Base-by-base conservation (phyloP, 768 basidiomycete genomes). In the Suillus ampliporus region DNA sequence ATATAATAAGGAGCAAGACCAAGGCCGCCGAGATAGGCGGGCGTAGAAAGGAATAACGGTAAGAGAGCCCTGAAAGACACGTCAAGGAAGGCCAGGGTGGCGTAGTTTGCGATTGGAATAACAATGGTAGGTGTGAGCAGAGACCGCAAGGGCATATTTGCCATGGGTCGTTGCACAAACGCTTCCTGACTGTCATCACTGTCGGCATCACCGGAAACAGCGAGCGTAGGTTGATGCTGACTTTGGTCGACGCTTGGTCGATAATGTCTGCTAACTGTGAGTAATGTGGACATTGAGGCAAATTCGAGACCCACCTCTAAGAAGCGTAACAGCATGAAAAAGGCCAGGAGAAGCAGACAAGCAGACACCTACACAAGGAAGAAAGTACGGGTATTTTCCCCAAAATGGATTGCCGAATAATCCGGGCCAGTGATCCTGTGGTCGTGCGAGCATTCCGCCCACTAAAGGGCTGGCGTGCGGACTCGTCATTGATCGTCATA, bases 401-500 rank as follows among this genome's bases (percentile, higher is more conserved):
- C 79, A 79, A 62, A 80, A 80, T 53, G 64, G 67, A 46, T 75
- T 77, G 31, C 72, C 66, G 67, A 89, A 88, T 3, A 81, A 52
- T 6, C 62, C 21, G 1, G 86, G 86, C 70, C 84, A 88, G 28
- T 72, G 82, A 37, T 88, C 84, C 43, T 82, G 82, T 31, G 88
- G 88, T 63, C 78, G 80, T 57, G 80, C 78, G 46, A 89, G 78
- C n/a, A 77, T 77, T 9, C 88, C 88, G 4, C 88, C 88, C 38
- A 87, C 83, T 26, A 89, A 72, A 10, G 87, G 84, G 7, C 84
- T 83, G 86, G 85, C 14, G 84, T 85, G 62, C 67, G 35, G 48
- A 31, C 3, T 17, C 4, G 58, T 19, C 31, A 35, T 43, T 28
- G 21, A 13, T 31, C 48, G 23, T 52, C 19, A 6, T 2, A 60